A percentile compares a stretch with the other conserved stretches of the same genome.
phyloP scores from a whole-genome alignment of 1,284 basidiomycete genomes.

The Austroboletus niveus region DNA sequence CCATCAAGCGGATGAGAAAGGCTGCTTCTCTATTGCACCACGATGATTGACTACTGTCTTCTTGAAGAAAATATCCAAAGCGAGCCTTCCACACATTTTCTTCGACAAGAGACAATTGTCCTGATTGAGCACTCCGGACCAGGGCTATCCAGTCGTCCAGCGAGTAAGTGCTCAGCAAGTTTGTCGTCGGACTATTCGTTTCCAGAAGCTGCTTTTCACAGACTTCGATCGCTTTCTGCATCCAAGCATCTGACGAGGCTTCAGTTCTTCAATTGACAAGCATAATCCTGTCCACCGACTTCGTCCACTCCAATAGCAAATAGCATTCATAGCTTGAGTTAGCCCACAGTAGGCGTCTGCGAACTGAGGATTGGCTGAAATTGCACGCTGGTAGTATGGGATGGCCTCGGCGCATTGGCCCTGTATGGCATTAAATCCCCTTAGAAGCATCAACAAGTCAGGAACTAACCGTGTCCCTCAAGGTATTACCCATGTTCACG shows the following conservation, averaged over 20 bases:
- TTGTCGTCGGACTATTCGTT: slow-evolving; percentile 40
- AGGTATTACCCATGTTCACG: slow-evolving; percentile 60
- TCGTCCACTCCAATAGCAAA: slow-evolving; percentile 58
- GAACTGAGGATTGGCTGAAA: slow-evolving; percentile 51
- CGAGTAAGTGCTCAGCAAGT: slow-evolving; percentile 36
- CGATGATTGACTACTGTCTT: slow-evolving; percentile 25
- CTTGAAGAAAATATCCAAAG: slow-evolving; percentile 38
- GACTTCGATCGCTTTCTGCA: slow-evolving; percentile 45
- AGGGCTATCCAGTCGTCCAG: slow-evolving; percentile 47
- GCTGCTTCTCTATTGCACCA: slow-evolving; percentile 45
- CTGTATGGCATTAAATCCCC: slow-evolving; percentile 25
- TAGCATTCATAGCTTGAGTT: slow-evolving; percentile 48
- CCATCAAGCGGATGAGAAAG: slow-evolving; percentile 53
- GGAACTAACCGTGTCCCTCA: slow-evolving; percentile 47
- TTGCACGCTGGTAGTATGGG: slow-evolving; percentile 52
- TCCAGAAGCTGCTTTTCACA: slow-evolving; percentile 48
- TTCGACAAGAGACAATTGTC: slow-evolving; percentile 30
- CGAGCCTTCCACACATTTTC: slow-evolving; percentile 38
- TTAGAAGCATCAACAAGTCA: not conserved
- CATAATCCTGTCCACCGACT: slow-evolving; percentile 23
- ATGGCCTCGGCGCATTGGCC: slow-evolving; percentile 53
- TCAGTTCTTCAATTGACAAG: slow-evolving; percentile 22
- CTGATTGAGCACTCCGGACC: slow-evolving; percentile 35
- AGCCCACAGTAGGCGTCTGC: slow-evolving; percentile 60
- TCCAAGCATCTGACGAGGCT: slow-evolving; percentile 38